Percentiles rank a stretch among this genome's conserved stretches.
These are phyloP conservation scores for Lactarius indigo DNA, from an alignment of 768 basidiomycete species.

Conservation along the genomic window DNA sequence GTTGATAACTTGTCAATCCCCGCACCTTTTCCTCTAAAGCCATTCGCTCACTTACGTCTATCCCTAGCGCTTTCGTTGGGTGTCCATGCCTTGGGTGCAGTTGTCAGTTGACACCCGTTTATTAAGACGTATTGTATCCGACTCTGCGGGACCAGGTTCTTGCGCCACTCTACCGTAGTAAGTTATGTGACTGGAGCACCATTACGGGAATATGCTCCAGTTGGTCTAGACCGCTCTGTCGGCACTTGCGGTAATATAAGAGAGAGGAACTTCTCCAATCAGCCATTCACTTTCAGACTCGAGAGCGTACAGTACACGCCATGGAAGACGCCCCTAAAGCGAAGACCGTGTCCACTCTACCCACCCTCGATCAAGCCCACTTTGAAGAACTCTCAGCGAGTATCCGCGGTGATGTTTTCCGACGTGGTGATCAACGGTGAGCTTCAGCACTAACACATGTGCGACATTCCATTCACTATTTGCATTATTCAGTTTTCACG, in stretches of 20 bases:
- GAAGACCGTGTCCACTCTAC: neutral
- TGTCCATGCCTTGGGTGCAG: neutral
- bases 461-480: neutral
- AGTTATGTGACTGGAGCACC: neutral
- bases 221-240: constrained; percentile 15
- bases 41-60: constrained; percentile 5
- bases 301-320: neutral
- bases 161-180: constrained; percentile 7
- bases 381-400: constrained; percentile 20
- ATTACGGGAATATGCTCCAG: neutral
- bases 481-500: constrained; percentile 17
- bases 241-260: constrained; percentile 9
- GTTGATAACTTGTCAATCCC: neutral
- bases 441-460: neutral
- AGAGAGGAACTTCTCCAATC: neutral
- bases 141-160: neutral
- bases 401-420: constrained; percentile 22
- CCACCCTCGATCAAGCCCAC: constrained; percentile 13
- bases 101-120: neutral
- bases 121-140: neutral
- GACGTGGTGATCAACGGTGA: constrained; percentile 21
- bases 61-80: neutral
- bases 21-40: neutral
- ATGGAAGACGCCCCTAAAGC: neutral
- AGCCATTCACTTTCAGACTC: neutral